Conservation (phyloP, 768 basidiomycete species). For the Lactarius sanguifluus region DNA sequence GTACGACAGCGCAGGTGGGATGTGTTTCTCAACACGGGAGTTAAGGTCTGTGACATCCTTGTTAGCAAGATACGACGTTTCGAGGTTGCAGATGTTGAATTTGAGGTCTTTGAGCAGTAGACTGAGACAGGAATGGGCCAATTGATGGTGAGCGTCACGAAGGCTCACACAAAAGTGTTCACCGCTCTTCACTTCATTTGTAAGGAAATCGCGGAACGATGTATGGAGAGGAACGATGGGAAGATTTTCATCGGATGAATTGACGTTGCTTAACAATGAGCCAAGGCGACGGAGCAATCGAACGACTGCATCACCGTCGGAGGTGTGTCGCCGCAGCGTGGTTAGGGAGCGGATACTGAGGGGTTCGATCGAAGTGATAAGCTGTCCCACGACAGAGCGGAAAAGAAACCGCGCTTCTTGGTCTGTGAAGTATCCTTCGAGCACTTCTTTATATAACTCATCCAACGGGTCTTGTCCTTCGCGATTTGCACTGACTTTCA, state of each 20-base stretch:
- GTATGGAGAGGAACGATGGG: constrained; percentile 3
- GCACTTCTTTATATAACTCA: neutral
- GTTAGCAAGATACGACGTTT: neutral
- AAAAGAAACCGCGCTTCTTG: neutral
- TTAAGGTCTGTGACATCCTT: neutral
- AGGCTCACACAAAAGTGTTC: neutral
- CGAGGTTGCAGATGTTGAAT: constrained; percentile 6
- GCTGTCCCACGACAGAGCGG: neutral
- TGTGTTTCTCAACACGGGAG: neutral
- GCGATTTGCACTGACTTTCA: neutral
- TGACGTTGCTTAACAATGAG: constrained; percentile 8
- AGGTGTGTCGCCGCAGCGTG: neutral
- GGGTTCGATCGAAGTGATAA: neutral
- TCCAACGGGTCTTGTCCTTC: neutral
- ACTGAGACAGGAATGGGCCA: neutral
- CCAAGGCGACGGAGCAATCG: neutral
- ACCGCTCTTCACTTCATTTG: neutral
- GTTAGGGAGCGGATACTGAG: constrained; percentile 1
- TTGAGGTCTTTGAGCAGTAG: neutral
- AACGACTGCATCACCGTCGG: neutral
- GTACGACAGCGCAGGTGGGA: neutral
- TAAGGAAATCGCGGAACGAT: constrained; percentile 7
- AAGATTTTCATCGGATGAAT: neutral
- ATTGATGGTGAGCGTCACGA: neutral
- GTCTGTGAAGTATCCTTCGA: neutral